Evolutionary conservation across 208 protist species (phyloP), one percentile per base, ranked within the genome.

Genomic region (Leishmania arabica): DNA sequence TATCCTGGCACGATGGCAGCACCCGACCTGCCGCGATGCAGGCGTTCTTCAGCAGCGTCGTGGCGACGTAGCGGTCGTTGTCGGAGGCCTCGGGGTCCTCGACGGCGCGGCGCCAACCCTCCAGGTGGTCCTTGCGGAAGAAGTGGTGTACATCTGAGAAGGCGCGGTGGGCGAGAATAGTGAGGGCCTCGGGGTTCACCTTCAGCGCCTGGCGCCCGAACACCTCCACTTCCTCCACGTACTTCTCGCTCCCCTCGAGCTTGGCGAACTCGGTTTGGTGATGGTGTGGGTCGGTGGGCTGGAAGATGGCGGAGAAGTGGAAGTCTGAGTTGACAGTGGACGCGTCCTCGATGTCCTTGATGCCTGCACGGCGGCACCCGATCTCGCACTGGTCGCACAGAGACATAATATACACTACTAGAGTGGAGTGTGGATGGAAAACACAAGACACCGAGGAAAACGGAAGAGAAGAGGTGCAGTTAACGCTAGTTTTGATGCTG

Each of bases 11-110:
- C 9, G 92, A 86, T 34, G 98, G 98, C 71, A 99, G 90, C 40
- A 98, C 89, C 75, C 88, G 88, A 51, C 92, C 95, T 9, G 97
- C 79, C 37, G 98, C 98, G 77, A 99, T 96, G 82, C 96, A 97
- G 64, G 98, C 98, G 88, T 99, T 99, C 87, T 99, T 98, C 51
- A 99, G 92, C 68, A 99, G 89, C 86, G 99, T 97, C 42, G 94
- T 87, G 3, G 98, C 98, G 40, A 99, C 98, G 89, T 99, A 99
- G 72, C 92, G 87, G 83, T 99, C 99, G 91, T 99, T 99, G 77
- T 96, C 83, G 7, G 93, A 97, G 19, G 99, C 95, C 89, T 99
- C 98, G 7, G 94, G 91, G 83, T 99, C 99, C 19, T 99, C 90
- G 62, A 99, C 95, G 82, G 99, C 98, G 78, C 95, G 96, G 58